These are phyloP conservation scores for Nemania serpens DNA, from an alignment of 2,329 filamentous ascomycete species.

Conservation along the genomic window DNA sequence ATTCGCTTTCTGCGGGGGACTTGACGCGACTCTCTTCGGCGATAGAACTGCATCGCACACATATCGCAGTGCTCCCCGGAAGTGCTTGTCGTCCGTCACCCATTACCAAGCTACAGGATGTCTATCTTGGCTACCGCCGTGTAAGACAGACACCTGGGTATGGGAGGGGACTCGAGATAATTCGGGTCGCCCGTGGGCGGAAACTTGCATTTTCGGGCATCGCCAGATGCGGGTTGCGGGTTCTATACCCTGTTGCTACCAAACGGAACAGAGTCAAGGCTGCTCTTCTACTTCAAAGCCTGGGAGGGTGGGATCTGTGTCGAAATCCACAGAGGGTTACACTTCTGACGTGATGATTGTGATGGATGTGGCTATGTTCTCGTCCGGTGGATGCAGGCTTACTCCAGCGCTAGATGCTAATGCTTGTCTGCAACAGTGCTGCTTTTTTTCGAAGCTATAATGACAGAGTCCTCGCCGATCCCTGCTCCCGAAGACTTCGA, in stretches of 20 bases:
- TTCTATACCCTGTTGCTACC: conserved; percentile 11
- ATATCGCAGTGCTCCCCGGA: conserved; percentile 12
- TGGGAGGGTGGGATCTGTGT: conserved; percentile 4
- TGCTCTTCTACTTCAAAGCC: conserved; percentile 9
- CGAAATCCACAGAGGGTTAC: too few relatives aligned
- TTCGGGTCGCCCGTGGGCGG: conserved; percentile 3
- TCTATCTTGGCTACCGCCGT: conserved; percentile 5
- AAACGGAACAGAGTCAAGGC: conserved; percentile 10
- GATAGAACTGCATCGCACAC: conserved; percentile 12
- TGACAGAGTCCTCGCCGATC: too few relatives aligned
- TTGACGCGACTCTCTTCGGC: conserved; percentile 2
- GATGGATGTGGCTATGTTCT: too few relatives aligned
- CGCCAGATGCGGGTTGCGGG: conserved; percentile 1
- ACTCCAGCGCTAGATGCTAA: too few relatives aligned
- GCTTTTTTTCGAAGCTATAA: too few relatives aligned
- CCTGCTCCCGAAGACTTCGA: too few relatives aligned
- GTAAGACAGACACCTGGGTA: conserved; percentile 11
- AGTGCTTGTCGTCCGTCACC: conserved; percentile 5
- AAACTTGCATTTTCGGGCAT: conserved; percentile 14
- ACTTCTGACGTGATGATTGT: too few relatives aligned
- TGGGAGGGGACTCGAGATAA: conserved; percentile 6
- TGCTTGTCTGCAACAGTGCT: too few relatives aligned
- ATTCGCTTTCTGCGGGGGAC: conserved; percentile 9
- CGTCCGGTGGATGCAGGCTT: too few relatives aligned
- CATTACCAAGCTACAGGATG: conserved; percentile 12